Conservation (phyloP, 768 basidiomycete species). For the Tylopilus sp. region DNA sequence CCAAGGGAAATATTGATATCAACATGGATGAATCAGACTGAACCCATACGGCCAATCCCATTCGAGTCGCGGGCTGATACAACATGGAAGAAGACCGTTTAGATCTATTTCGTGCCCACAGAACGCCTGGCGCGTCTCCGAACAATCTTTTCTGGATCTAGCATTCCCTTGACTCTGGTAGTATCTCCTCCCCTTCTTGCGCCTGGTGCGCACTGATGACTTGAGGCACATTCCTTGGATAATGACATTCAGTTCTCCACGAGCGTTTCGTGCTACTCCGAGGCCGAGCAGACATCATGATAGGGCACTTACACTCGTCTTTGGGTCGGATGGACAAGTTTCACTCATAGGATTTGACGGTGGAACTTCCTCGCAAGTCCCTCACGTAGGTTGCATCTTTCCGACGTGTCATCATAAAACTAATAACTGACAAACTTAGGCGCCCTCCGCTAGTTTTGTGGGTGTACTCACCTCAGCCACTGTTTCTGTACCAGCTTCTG, state of each 20-base stretch:
- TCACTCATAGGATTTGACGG: conserved; percentile 22
- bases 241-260: conserved; percentile 16
- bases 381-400: conserved; percentile 4
- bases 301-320: conserved; percentile 23
- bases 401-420: too few relatives aligned
- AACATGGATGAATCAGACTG: conserved; percentile 1
- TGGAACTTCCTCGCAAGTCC: neutral
- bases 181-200: conserved; percentile 12
- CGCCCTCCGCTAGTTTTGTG: conserved; percentile 1
- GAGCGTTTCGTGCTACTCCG: conserved; percentile 7
- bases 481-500: neutral
- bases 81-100: neutral
- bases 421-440: conserved; percentile 11
- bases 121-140: conserved; percentile 3
- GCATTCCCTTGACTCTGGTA: conserved; percentile 17
- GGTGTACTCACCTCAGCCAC: conserved; percentile 3
- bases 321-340: conserved; percentile 28
- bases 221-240: conserved; percentile 10
- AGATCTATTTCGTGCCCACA: neutral
- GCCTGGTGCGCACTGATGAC: conserved; percentile 31
- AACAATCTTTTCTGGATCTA: neutral
- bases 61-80: conserved; percentile 15
- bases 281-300: conserved; percentile 13
- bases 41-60: neutral
- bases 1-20: neutral